Conservation (phyloP, 345 rosid species). For the Rubroshorea leprosula region DNA sequence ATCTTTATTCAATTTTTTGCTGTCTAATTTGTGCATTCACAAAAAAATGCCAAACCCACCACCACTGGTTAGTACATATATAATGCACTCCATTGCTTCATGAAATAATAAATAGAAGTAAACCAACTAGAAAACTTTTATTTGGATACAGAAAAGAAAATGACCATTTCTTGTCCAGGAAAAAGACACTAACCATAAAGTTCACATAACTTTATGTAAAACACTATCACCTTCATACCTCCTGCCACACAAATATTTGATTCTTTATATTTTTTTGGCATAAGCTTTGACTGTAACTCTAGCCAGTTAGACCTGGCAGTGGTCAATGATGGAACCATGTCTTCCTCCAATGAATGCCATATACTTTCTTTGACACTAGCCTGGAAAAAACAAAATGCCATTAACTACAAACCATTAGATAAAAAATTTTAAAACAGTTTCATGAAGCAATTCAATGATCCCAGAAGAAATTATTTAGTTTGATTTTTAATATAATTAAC, state of each 20-base stretch:
- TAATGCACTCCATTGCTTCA: too few species aligned
- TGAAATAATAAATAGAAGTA: too few species aligned
- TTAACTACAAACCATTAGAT: constrained; percentile 15
- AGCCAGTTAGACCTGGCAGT: constrained; percentile 82
- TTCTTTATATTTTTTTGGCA: constrained; percentile 56
- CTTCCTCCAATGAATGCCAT: constrained; percentile 91
- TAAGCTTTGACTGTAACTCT: constrained; percentile 80
- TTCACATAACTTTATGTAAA: too few species aligned
- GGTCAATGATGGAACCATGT: constrained; percentile 69
- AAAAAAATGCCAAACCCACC: too few species aligned
- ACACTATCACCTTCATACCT: constrained; percentile 63
- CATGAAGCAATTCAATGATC: neutral
- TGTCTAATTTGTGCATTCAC: too few species aligned
- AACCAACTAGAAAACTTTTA: neutral
- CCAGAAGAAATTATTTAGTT: neutral
- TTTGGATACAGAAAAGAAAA: too few species aligned
- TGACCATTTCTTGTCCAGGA: too few species aligned
- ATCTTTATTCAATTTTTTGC: too few species aligned
- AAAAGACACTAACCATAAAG: neutral
- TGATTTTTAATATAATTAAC: neutral
- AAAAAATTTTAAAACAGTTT: constrained; percentile 5
- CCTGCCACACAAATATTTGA: constrained; percentile 92
- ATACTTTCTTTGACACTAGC: constrained; percentile 63
- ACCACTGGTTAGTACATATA: too few species aligned
- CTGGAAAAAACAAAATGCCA: constrained; percentile 28